Base-by-base conservation (phyloP, 257 asterid species). In the Solanum stenotomum region DNA sequence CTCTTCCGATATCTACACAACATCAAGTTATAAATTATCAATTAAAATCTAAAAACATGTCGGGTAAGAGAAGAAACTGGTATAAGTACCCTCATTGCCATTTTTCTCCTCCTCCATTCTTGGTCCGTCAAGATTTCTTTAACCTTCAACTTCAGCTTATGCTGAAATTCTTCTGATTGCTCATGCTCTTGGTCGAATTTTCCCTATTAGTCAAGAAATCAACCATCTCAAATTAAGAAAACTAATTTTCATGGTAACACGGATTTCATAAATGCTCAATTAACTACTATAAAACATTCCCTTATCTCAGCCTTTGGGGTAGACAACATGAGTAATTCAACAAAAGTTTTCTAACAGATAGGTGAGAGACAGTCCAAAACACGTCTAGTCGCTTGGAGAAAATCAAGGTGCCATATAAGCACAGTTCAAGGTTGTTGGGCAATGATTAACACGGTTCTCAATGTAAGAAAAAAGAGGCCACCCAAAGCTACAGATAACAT, bases 21-120 rank as follows among this genome's bases (percentile, higher is more conserved):
- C 42, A 89, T 67, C 79, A 84, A 72, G 61, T 37, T 14, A 59
- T 22, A 31, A 29, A 81, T 11, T 20, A 5, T 49, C 37, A 46
- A 37, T 35, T 34, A 42, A 84, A 46, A 35, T 63, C n/a, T 42
- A 27, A 68, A 78, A 38, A 38, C 13, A 74, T 49, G 70, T 18
- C 12, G 25, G 31, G 59, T 86, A 65, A 59, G 23, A 74, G 65
- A 72, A 70, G 86, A 42, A 40, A 49, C 93, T 46, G 85, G 6
- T 44, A 81, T 46, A 49, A 46, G 76, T 95, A 97, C 99, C 92
- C 99, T 95, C 99, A 94, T 97, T 90, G 93, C 97, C 99, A 97
- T 97, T 94, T 96, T 97, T 93, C 99, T 95, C 89, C 99, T 94
- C 90, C 99, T 92, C 99, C 99, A 97, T 91, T 97, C 99, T 91